Evolutionary conservation across 768 basidiomycete species (phyloP), one percentile per base, ranked within the genome.

Genomic region (Amanita fuliginea): DNA sequence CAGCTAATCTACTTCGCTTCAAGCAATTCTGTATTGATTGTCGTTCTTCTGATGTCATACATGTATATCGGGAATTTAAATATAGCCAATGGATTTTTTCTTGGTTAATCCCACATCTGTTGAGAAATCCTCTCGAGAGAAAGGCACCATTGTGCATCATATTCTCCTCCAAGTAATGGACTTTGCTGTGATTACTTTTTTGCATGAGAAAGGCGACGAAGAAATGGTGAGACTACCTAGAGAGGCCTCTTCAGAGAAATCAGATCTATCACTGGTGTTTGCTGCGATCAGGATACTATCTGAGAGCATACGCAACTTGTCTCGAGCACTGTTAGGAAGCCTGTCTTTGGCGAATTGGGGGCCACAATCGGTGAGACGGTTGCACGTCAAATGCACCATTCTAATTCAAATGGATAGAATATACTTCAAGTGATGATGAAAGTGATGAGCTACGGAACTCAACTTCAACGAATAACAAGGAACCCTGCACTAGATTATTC

Each of bases 401-500:
- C 39, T 33, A 16, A 36, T 2, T 6, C 9, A 36, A 42, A 7
- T 6, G 16, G n/a, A 32, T 13, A 50, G 49, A 19, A 35, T n/a
- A 11, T 33, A 6, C 19, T 36, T 9, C n/a, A 34, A 18, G 41
- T 13, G 4, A 26, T 50, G 21, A 42, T 14, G 13, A 50, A 46
- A 26, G 19, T 77, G 24, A 60, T 80, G 21, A 46, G 53, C 21
- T 68, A 67, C 40, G 60, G 64, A 7, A 55, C 59, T n/a, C 61
- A 72, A 52, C 67, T 89, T 40, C 70, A 70, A 51, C 62, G 64
- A 35, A 67, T 71, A 28, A 59, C 70, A 13, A 56, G 57, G 22
- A 57, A 64, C 14, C 43, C 64, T 3, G 57, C 67, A 3, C 71
- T 85, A 51, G 80, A 91, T 62, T 84, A 83, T 57, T 88, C 86